These are phyloP conservation scores for Aspergillus affinis DNA, from an alignment of 495 filamentous ascomycete species.

Conservation along the genomic window DNA sequence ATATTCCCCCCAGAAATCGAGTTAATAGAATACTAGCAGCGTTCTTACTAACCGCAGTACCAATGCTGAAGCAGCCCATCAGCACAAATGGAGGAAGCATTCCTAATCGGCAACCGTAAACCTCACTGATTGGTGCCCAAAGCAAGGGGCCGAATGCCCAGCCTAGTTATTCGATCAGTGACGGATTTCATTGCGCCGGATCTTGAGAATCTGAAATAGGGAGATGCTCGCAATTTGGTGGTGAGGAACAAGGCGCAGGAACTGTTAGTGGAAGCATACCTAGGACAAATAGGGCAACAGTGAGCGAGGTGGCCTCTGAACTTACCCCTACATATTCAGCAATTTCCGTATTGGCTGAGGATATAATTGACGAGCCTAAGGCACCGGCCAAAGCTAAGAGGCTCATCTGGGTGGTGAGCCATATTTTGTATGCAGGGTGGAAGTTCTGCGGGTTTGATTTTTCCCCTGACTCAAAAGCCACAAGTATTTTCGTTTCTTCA, in stretches of 20 bases:
- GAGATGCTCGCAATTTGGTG: background rate
- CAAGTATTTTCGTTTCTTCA: too few species aligned
- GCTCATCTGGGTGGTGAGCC: conserved; percentile 47
- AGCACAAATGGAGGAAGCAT: conserved; percentile 49
- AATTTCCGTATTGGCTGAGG: conserved; percentile 41
- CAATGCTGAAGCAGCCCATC: conserved; percentile 45
- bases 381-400: conserved; percentile 50
- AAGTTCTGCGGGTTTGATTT: conserved; percentile 48
- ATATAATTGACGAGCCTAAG: conserved; percentile 48
- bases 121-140: conserved; percentile 43
- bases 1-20: conserved; percentile 49
- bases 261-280: conserved; percentile 5
- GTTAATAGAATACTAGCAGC: conserved; percentile 38
- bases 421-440: conserved; percentile 40
- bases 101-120: conserved; percentile 38
- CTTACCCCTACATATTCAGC: conserved; percentile 33
- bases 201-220: too few species aligned
- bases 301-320: conserved; percentile 29
- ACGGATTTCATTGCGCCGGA: too few species aligned
- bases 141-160: conserved; percentile 31
- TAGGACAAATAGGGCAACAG: conserved; percentile 18
- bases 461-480: too few species aligned
- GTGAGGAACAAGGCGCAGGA: conserved; percentile 1
- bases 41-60: conserved; percentile 37
- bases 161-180: conserved; percentile 3